Base-by-base conservation (phyloP, 1,284 basidiomycete genomes). In the Hemileia vastatrix region DNA sequence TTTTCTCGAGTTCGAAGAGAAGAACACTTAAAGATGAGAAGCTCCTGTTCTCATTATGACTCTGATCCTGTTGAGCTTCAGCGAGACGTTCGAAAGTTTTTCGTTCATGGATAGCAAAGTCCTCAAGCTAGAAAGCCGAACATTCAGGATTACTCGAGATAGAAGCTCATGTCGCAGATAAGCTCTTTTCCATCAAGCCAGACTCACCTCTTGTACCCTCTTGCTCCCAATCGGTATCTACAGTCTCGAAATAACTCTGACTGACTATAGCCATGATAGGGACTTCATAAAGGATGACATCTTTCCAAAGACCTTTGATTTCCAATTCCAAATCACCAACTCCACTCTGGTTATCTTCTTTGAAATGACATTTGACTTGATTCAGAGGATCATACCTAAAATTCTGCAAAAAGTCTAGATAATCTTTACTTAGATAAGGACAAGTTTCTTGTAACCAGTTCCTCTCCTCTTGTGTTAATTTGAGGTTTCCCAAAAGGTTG, bases 241-340 rank as follows among this genome's bases (percentile, higher is more conserved):
- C 65, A 15, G 50, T 53, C 19, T 21, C 40, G 47, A 74, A 75
- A 63, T 74, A 75, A 19, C 67, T 66, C 57, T 75, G 66, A n/a
- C 70, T 71, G 23, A 75, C 67, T 55, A 74, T 73, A 21, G 72
- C 71, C 73, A 75, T 75, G 9, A 75, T 54, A 9, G 73, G 73
- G 8, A 11, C 73, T 77, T 98, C 94, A 85, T 95, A 98, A 18
- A 96, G 78, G 65, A 97, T 96, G 5, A 88, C 84, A 67, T 96
- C 90, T 0, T 79, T 78, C 94, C 94, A 98, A 2, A 81, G 81
- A 0, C 94, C 94, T 31, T 75, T 73, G 6, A 85, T 83, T 63
- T 83, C 81, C 64, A 96, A 84, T 57, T 86, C 83, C 43, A 97
- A 79, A 60, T 81, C 77, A 0, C 94, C 94, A 61, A 77, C 77